Base-by-base conservation (phyloP, 139 green algal genomes). In the Chlamydomonas sphaeroides region DNA sequence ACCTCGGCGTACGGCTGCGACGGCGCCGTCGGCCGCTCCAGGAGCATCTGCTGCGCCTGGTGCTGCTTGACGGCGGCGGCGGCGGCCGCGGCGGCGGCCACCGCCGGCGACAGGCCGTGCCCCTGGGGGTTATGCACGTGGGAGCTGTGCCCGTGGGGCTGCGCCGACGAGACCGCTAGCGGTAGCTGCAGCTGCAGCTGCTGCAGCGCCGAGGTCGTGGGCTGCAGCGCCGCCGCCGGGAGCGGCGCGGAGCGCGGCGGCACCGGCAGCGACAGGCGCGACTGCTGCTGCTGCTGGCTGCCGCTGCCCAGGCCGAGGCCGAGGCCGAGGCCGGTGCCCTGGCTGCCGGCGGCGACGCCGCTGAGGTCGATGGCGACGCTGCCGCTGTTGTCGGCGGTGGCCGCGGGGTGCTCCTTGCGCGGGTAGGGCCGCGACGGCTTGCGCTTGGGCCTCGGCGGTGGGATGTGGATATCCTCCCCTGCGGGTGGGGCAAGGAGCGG, bases 401-500 rank as follows among this genome's bases (percentile, higher is more conserved):
- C 38, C 28, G 26, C 53, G 53, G 42, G 0, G 0, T 59, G 69
- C 1, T 90, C 83, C 77, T 97, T 96, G 32, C 90, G 88, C 2
- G 95, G 94, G 78, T 97, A 97, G 1, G 93, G 93, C 70, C 93
- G 89, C 21, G 83, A 39, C 32, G 93, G 91, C 84, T 97, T 98
- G 65, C 92, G 89, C 88, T 98, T 99, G 33, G 93, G 94, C 26
- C 96, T 82, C 0, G 96, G 95, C 6, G 96, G 96, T 3, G 96
- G 96, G 65, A 98, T 96, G 53, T 83, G 75, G 67, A 98, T 84
- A 68, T 88, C 84, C 4, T 89, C 82, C 1, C 86, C 86, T 85
- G 67, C 56, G 45, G 53, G 53, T 30, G 20, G 53, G 53, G 23
- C n/a, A n/a, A n/a, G n/a, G n/a, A n/a, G n/a, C n/a, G n/a, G n/a